Conservation (phyloP, 2,329 filamentous ascomycete genomes). For the Emericellopsis cladophorae region DNA sequence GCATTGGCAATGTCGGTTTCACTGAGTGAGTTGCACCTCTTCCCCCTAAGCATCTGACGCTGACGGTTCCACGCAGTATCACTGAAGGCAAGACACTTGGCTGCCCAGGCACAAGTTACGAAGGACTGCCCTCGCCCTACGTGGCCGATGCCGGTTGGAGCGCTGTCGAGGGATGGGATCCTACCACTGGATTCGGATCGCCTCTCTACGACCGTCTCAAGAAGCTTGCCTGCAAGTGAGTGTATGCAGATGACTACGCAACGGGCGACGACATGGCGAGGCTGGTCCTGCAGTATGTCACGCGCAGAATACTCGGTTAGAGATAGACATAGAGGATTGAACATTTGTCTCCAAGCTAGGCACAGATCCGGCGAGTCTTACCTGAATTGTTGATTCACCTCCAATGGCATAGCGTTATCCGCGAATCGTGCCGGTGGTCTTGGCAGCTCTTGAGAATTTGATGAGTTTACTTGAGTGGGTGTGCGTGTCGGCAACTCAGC, state of each 20-base stretch:
- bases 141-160: constrained; percentile 14
- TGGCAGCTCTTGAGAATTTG: too few relatives aligned
- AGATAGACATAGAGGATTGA: too few relatives aligned
- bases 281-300: too few relatives aligned
- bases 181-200: constrained; percentile 28
- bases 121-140: constrained; percentile 11
- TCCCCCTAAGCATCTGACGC: not conserved
- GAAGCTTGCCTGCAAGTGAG: constrained; percentile 4
- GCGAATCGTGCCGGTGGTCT: too few relatives aligned
- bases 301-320: too few relatives aligned
- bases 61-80: constrained; percentile 13
- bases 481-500: too few relatives aligned
- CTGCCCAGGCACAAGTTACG: constrained; percentile 14
- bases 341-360: too few relatives aligned
- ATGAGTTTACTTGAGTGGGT: too few relatives aligned
- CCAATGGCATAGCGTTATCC: too few relatives aligned
- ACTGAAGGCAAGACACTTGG: constrained; percentile 18
- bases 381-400: too few relatives aligned
- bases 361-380: too few relatives aligned
- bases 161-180: constrained; percentile 21
- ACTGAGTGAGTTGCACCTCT: constrained; percentile 17
- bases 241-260: not conserved
- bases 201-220: constrained; percentile 26
- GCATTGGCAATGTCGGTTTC: constrained; percentile 14
- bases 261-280: too few relatives aligned